Evolutionary conservation across 768 basidiomycete genomes (phyloP), one percentile per base, ranked within the genome.

Genomic region (Serendipita sp.): DNA sequence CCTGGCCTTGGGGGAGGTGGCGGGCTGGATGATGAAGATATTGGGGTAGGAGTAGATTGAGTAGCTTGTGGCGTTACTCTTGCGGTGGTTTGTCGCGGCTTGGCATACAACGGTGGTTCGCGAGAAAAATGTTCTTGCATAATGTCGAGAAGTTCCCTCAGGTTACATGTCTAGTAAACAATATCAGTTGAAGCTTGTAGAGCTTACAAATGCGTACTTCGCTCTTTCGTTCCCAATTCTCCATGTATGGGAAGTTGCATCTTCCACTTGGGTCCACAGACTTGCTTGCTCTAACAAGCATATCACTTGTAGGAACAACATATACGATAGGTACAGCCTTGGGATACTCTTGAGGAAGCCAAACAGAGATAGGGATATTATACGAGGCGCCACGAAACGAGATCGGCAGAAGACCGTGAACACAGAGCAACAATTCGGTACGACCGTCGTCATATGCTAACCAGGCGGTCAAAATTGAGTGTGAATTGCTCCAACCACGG

Each of bases 401-500:
- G 69, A 99, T 96, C 3, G 92, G 93, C 0, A 99, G 78, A 3
- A 97, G 82, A 8, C 96, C 96, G 71, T 96, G 89, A 2, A 95
- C 70, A 68, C 91, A 92, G 65, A 98, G 84, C 32, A 99, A 81
- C 16, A 97, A 80, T 71, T 94, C 92, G 0, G 91, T 86, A 44
- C 95, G 84, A 54, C 96, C 96, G 68, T 96, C 92, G 74, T 99
- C 92, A 76, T 89, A 93, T 0, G 89, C 92, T 96, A 72, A 11
- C 44, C 64, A 54, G 63, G 67, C 56, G 66, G 38, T 47, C 66
- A 65, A 69, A 66, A 70, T 64, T 60, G 65, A 64, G 28, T 67
- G 64, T 2, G 64, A 63, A 46, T 63, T 65, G 47, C 56, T 65
- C 44, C 58, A 67, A 47, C 63, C 53, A 67, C 54, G 66, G 51